These are phyloP conservation scores for Plasmodium gaboni DNA, from an alignment of 169 alveolate species.

Conservation along the genomic window DNA sequence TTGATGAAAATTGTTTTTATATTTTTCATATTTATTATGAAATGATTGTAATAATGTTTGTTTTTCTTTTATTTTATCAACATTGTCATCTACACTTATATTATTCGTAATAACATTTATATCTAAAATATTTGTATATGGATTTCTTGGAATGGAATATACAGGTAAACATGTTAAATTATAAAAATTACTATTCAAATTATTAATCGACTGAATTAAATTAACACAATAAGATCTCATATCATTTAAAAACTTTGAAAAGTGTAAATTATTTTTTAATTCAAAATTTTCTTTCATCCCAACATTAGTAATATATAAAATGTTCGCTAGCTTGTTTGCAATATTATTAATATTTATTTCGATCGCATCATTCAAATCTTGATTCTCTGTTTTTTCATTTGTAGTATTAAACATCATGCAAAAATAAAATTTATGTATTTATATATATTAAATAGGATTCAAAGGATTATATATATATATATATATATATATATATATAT, in stretches of 20 bases:
- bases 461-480: no score
- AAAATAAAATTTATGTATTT: no score
- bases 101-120: slow-evolving; percentile 44
- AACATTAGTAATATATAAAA: slow-evolving; percentile 46
- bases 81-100: slow-evolving; percentile 39
- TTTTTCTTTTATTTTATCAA: slow-evolving; percentile 38
- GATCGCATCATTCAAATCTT: slow-evolving; percentile 10
- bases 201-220: slow-evolving; percentile 51
- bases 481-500: no score
- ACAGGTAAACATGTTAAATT: slow-evolving; percentile 63
- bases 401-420: no score
- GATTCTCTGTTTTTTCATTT: slow-evolving; percentile 19
- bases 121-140: slow-evolving; percentile 43
- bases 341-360: slow-evolving; percentile 41
- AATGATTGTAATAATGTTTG: slow-evolving; percentile 6
- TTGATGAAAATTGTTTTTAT: slow-evolving; percentile 1
- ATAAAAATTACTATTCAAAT: slow-evolving; percentile 32
- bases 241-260: slow-evolving; percentile 65
- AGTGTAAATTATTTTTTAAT: slow-evolving; percentile 23
- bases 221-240: slow-evolving; percentile 75
- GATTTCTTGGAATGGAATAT: slow-evolving; percentile 61
- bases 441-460: no score
- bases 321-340: slow-evolving; percentile 69
- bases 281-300: slow-evolving; percentile 65
- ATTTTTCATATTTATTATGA: slow-evolving; percentile 8